Evolutionary conservation across 257 asterid genomes (phyloP).

Genomic region (Solanum infundibuliforme): DNA sequence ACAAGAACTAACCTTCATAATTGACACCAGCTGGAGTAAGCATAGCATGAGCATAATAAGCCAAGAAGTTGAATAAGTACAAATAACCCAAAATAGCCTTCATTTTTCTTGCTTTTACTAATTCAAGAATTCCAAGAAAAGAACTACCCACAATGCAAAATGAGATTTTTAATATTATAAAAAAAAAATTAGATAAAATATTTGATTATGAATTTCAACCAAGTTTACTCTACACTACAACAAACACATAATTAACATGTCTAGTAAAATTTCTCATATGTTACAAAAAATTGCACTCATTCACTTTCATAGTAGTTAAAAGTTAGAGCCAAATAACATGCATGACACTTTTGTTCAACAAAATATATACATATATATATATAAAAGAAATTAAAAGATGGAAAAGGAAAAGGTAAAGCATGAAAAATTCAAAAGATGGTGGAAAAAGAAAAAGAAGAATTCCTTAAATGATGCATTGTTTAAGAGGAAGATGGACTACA

Average conservation of each 20-base stretch:
- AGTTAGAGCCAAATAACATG: slow-evolving; percentile 38
- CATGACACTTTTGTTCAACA: slow-evolving; percentile 44
- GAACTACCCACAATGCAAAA: background rate
- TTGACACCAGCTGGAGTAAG: slow-evolving; percentile 86
- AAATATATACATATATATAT: slow-evolving; percentile 20
- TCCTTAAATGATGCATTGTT: slow-evolving; percentile 46
- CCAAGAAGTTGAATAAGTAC: slow-evolving; percentile 30
- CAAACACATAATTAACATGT: background rate
- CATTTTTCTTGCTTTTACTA: slow-evolving; percentile 21
- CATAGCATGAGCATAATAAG: slow-evolving; percentile 40
- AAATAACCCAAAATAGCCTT: slow-evolving; percentile 18
- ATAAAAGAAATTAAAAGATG: background rate
- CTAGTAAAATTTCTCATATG: background rate
- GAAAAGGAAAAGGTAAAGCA: background rate
- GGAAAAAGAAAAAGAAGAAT: slow-evolving; percentile 14
- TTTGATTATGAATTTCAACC: background rate
- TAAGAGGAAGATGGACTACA: slow-evolving; percentile 3
- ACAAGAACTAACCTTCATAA: slow-evolving; percentile 51
- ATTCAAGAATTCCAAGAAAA: slow-evolving; percentile 1
- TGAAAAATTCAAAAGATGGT: slow-evolving; percentile 22
- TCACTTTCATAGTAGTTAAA: slow-evolving; percentile 24
- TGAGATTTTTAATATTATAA: background rate
- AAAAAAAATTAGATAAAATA: background rate
- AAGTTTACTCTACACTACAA: background rate
- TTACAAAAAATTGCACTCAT: slow-evolving; percentile 8